phyloP scores from a whole-genome alignment of 768 basidiomycete genomes.

The Scleroderma citrinum region DNA sequence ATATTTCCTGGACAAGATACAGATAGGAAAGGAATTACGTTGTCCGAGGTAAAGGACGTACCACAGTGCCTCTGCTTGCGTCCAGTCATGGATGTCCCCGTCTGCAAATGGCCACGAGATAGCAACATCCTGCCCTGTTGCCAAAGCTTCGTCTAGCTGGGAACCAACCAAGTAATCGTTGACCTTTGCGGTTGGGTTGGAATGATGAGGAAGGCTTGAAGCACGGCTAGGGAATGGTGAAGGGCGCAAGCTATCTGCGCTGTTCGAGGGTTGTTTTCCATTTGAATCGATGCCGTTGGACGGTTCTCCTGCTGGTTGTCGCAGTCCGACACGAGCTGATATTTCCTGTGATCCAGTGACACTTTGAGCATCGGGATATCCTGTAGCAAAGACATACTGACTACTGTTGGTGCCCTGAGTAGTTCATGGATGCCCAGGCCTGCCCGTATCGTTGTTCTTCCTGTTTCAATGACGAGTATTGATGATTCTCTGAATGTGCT shows the following conservation, averaged over 20 bases:
- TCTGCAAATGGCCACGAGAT: slow-evolving; percentile 82
- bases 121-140: slow-evolving; percentile 63
- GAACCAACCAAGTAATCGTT: slow-evolving; percentile 81
- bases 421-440: slow-evolving; percentile 79
- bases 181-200: slow-evolving; percentile 43
- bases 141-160: slow-evolving; percentile 75
- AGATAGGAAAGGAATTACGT: slow-evolving; percentile 4
- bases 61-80: slow-evolving; percentile 87
- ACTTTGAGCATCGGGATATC: slow-evolving; percentile 4
- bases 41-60: slow-evolving; percentile 33
- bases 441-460: slow-evolving; percentile 63
- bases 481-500: slow-evolving; percentile 79
- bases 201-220: slow-evolving; percentile 41
- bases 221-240: slow-evolving; percentile 43
- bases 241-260: slow-evolving; percentile 23
- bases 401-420: slow-evolving; percentile 67
- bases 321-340: slow-evolving; percentile 73
- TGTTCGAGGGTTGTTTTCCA: slow-evolving; percentile 17
- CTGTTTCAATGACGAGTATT: slow-evolving; percentile 76
- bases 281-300: slow-evolving; percentile 17
- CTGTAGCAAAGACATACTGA: slow-evolving; percentile 34
- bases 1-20: slow-evolving; percentile 60
- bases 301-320: slow-evolving; percentile 33
- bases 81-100: slow-evolving; percentile 70
- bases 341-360: slow-evolving; percentile 51